Conservation (phyloP, 768 basidiomycete genomes). For the Tricholoma sp. region DNA sequence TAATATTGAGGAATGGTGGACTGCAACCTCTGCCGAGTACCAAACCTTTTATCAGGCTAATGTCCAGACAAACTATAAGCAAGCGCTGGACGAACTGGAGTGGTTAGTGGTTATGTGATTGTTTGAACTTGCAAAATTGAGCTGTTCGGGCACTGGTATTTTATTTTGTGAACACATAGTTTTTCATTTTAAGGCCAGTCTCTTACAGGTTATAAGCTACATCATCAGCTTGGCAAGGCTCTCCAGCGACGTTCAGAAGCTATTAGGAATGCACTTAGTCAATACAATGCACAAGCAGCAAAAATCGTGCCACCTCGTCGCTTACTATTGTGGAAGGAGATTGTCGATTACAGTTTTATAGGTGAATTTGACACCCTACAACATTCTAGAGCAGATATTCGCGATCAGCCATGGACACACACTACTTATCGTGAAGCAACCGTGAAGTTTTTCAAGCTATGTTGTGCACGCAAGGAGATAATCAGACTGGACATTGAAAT, state of each 20-base stretch:
- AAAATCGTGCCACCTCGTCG: constrained; percentile 3
- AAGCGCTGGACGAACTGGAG: neutral
- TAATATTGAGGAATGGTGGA: constrained; percentile 1
- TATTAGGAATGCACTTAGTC: constrained; percentile 1
- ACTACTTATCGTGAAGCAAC: constrained; percentile 7
- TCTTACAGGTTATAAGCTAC: constrained; percentile 3
- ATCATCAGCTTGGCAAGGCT: constrained; percentile 16
- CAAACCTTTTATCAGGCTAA: neutral
- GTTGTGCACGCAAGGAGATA: constrained; percentile 5
- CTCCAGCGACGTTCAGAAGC: constrained; percentile 8
- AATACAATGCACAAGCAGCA: constrained; percentile 1
- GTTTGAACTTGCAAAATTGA: neutral
- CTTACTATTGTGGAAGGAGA: constrained; percentile 14
- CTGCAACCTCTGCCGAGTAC: constrained; percentile 1
- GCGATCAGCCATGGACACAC: constrained; percentile 6
- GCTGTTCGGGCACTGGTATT: neutral
- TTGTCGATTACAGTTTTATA: constrained; percentile 13
- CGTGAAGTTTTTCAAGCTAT: constrained; percentile 5
- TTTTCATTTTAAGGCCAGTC: neutral
- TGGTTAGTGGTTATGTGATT: neutral
- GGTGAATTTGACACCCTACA: constrained; percentile 10
- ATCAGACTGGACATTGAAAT: constrained; percentile 6
- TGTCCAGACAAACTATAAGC: neutral
- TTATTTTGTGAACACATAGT: neutral
- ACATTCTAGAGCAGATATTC: constrained; percentile 1